Percentiles rank a stretch among this genome's conserved stretches.
Conservation (phyloP, 352 stramenopile species). For the Phytophthora constricta region DNA sequence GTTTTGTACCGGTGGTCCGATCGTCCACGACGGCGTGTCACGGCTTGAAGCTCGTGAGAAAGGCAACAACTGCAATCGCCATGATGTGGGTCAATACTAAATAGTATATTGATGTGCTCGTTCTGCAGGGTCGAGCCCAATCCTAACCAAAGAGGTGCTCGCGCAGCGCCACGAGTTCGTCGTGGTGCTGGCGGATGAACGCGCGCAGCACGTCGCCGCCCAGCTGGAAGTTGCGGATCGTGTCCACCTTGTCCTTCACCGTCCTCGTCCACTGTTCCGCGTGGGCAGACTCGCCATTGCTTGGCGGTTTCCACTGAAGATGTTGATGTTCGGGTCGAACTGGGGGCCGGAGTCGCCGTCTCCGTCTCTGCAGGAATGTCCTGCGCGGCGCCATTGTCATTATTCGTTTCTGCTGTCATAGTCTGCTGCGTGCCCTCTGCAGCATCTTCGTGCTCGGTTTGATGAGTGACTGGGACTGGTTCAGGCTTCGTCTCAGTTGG, state of each 20-base stretch:
- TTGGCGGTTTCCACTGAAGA: conserved; percentile 68
- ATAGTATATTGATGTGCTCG: neutral
- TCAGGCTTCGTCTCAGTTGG: neutral
- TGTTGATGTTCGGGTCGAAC: conserved; percentile 47
- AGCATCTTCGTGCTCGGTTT: too few species aligned
- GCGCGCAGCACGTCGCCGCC: conserved; percentile 59
- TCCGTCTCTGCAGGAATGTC: neutral
- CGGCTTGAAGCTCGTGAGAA: neutral
- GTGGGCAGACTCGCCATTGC: conserved; percentile 5
- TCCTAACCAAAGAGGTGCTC: conserved; percentile 59
- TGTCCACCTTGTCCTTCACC: conserved; percentile 53
- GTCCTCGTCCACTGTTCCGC: conserved; percentile 45
- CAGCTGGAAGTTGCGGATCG: conserved; percentile 65
- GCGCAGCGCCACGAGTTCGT: conserved; percentile 63
- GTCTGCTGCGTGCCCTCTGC: neutral
- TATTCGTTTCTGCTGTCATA: neutral
- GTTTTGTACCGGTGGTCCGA: too few species aligned
- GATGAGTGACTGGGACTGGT: neutral
- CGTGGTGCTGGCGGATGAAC: conserved; percentile 63
- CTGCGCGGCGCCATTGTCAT: neutral
- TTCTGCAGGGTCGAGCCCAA: too few species aligned
- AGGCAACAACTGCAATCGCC: neutral
- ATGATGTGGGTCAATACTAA: neutral
- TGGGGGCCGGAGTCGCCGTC: conserved; percentile 7
- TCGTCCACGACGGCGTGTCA: neutral